Evolutionary conservation across 2,329 filamentous ascomycete species (phyloP).

Genomic region (Alternaria sp.): DNA sequence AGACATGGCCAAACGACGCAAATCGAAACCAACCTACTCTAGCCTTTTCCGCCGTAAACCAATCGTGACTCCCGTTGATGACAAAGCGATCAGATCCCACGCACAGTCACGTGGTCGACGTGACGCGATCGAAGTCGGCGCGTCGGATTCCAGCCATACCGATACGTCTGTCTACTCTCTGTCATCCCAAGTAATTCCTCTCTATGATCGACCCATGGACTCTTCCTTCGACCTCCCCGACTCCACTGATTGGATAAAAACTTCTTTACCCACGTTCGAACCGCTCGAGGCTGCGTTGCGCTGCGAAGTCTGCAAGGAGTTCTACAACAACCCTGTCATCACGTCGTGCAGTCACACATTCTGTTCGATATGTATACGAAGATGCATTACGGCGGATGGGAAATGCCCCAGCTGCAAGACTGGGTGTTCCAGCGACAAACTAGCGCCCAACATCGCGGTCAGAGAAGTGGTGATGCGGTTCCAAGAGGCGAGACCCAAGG

Average conservation of each 20-base stretch:
- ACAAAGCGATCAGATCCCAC: slow-evolving; percentile 14
- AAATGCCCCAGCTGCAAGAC: slow-evolving; percentile 87
- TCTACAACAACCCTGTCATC: slow-evolving; percentile 92
- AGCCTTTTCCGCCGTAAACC: background rate
- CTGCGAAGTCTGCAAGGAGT: slow-evolving; percentile 98
- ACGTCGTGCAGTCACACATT: slow-evolving; percentile 96
- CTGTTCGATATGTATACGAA: slow-evolving; percentile 92
- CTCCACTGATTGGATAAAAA: slow-evolving; percentile 84
- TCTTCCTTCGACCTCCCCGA: slow-evolving; percentile 65
- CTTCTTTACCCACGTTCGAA: slow-evolving; percentile 70
- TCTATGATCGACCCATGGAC: slow-evolving; percentile 37
- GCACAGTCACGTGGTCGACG: slow-evolving; percentile 28
- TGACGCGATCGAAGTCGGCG: slow-evolving; percentile 26
- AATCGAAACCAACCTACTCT: slow-evolving; percentile 4
- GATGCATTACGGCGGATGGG: slow-evolving; percentile 81
- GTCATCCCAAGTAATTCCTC: slow-evolving; percentile 15
- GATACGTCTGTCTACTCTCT: slow-evolving; percentile 20
- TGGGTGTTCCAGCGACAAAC: slow-evolving; percentile 80
- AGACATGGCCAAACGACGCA: slow-evolving; percentile 3
- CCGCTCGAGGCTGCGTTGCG: slow-evolving; percentile 84
- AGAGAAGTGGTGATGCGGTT: slow-evolving; percentile 87
- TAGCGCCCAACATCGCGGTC: slow-evolving; percentile 84
- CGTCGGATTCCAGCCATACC: slow-evolving; percentile 14
- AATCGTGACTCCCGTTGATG: slow-evolving; percentile 9
- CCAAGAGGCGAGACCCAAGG: slow-evolving; percentile 66